Evolutionary conservation across 164 flowering plant genomes (phyloP).

Genomic region (Saururus chinensis): DNA sequence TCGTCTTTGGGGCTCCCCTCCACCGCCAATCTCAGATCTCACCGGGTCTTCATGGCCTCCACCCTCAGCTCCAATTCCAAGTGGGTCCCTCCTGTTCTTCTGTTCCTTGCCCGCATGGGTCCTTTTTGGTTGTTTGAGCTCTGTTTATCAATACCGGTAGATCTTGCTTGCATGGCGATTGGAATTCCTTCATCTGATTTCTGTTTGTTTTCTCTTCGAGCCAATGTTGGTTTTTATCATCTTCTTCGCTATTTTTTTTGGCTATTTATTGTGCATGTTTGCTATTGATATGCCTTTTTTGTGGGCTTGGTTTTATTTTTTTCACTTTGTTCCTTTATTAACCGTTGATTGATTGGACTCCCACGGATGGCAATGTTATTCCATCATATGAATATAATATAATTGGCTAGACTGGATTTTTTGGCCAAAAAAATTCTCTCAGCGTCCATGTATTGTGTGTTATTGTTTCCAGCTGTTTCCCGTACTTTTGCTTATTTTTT

Average conservation of each 20-base stretch:
- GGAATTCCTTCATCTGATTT: background rate
- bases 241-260: no score
- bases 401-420: background rate
- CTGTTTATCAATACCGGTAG: background rate
- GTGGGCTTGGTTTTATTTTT: no score
- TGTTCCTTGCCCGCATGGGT: background rate
- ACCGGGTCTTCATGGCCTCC: slow-evolving; percentile 52
- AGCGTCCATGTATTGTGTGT: no score
- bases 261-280: no score
- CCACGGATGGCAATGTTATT: background rate
- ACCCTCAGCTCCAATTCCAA: slow-evolving; percentile 41
- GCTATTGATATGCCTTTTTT: no score
- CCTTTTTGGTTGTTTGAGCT: background rate
- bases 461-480: no score
- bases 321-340: no score
- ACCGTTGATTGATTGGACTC: background rate
- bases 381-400: no score
- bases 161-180: background rate
- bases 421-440: no score
- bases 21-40: slow-evolving; percentile 41
- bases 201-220: background rate
- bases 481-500: no score
- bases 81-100: slow-evolving; percentile 15
- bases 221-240: background rate
- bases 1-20: slow-evolving; percentile 30